Base-by-base conservation (phyloP, 1,284 basidiomycete genomes). In the Tylopilus orsonianus region DNA sequence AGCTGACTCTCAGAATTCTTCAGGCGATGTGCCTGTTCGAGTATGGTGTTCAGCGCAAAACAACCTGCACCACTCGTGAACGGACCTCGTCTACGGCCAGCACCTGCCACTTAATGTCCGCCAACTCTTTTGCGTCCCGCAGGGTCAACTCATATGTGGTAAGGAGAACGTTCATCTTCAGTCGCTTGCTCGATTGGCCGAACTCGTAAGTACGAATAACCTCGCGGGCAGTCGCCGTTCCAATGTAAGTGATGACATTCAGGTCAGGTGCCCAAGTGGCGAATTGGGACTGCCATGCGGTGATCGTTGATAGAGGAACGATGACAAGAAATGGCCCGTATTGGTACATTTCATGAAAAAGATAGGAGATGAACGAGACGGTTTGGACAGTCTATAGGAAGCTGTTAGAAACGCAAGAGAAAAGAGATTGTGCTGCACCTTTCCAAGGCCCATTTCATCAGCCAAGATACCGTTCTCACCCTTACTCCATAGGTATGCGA, bases 381-480 rank as follows among this genome's bases (percentile, higher is more conserved):
- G 94, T 97, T 75, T 99, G 97, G 9, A 99, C 95, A 6, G 96
- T 90, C 86, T 90, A 55, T 14, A 13, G 13, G 7, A 30, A 52
- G 35, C 9, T 4, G 39, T 66, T 35, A 66, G 52, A 23, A 44
- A 44, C 18, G 18, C 41, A 10, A 26, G 5, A n/a, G 8, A 47
- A 39, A 46, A 19, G 19, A 41, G 16, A 24, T 36, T 44, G 44
- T 45, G 12, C 27, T 42, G 49, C 33, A 87, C 88, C 81, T 99
- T 99, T 46, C 97, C 97, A 16, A 99, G 86, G 68, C 97, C 97
- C 97, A 99, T 99, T 79, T 99, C 97, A 65, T 99, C 97, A 1
- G 97, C 97, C 24, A 99, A 75, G 57, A 99, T 98, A 26, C 97
- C 97, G 64, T 98, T 98, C 60, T 97, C 90, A 19, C 91, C 91